These are phyloP conservation scores for Hypomyces rosellus DNA, from an alignment of 2,329 filamentous ascomycete genomes.

Conservation along the genomic window DNA sequence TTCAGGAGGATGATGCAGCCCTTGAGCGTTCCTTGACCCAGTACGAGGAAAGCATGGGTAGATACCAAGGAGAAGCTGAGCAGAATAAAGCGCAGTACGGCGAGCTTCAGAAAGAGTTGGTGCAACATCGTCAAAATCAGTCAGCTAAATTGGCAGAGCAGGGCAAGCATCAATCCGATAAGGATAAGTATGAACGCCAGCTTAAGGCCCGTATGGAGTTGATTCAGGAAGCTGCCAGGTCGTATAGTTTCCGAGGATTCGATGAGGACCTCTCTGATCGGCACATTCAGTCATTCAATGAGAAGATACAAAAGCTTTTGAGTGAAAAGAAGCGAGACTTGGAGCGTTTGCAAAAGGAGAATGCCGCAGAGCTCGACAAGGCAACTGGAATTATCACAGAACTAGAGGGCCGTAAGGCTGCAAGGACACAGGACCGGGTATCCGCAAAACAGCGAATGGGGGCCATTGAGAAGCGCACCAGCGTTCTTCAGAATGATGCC, in stretches of 20 bases:
- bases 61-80: conserved; percentile 58
- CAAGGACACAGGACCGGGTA: conserved; percentile 66
- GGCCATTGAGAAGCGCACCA: conserved; percentile 65
- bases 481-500: conserved; percentile 59
- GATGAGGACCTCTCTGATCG: conserved; percentile 70
- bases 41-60: conserved; percentile 68
- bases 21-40: conserved; percentile 66
- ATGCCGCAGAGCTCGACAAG: conserved; percentile 64
- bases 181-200: conserved; percentile 79
- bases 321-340: conserved; percentile 74
- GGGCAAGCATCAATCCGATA: conserved; percentile 78
- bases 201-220: conserved; percentile 63
- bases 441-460: conserved; percentile 66
- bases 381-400: conserved; percentile 67
- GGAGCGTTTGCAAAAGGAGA: conserved; percentile 67
- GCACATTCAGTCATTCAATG: conserved; percentile 70
- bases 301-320: conserved; percentile 66
- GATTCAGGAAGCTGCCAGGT: conserved; percentile 69
- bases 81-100: conserved; percentile 58
- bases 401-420: conserved; percentile 67
- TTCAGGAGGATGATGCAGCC: conserved; percentile 71
- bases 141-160: conserved; percentile 55
- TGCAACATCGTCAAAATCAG: conserved; percentile 38
- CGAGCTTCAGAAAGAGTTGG: conserved; percentile 51
- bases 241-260: conserved; percentile 76